phyloP scores from a whole-genome alignment of 192 early-diverging fungal genomes.

The Oehlia diaphana region DNA sequence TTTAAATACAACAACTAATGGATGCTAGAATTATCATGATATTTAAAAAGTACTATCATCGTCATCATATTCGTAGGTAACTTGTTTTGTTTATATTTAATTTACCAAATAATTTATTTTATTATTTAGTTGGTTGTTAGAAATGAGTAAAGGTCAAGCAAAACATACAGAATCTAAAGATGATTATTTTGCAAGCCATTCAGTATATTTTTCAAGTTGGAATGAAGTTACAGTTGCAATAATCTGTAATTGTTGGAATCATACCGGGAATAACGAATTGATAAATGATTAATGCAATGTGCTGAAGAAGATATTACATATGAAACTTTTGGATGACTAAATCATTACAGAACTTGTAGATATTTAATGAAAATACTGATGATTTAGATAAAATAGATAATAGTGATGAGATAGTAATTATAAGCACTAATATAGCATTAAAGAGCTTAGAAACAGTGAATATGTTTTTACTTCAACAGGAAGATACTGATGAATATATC shows the following conservation, averaged over 20 bases:
- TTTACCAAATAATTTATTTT: neutral
- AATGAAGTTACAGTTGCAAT: constrained; percentile 4
- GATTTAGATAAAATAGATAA: too few species aligned
- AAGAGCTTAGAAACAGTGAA: too few species aligned
- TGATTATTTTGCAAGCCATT: neutral
- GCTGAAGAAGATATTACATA: constrained; percentile 18
- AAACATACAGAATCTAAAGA: neutral
- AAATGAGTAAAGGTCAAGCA: neutral
- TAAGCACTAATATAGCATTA: too few species aligned
- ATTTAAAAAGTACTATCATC: too few species aligned
- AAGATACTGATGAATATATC: too few species aligned
- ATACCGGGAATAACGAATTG: too few species aligned
- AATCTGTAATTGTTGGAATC: constrained; percentile 11
- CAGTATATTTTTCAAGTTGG: neutral
- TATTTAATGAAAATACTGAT: neutral
- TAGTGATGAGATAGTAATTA: too few species aligned
- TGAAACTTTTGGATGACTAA: constrained; percentile 17
- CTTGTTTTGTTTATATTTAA: too few species aligned
- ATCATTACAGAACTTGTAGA: constrained; percentile 16
- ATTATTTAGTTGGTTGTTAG: constrained; percentile 1
- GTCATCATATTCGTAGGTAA: too few species aligned
- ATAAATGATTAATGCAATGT: neutral
- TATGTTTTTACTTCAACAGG: too few species aligned
- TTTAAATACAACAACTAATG: too few species aligned
- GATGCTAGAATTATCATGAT: too few species aligned